These are phyloP conservation scores for Anthoceros angustus DNA, from an alignment of 225 moss, liverwort and hornwort genomes.

Conservation along the genomic window DNA sequence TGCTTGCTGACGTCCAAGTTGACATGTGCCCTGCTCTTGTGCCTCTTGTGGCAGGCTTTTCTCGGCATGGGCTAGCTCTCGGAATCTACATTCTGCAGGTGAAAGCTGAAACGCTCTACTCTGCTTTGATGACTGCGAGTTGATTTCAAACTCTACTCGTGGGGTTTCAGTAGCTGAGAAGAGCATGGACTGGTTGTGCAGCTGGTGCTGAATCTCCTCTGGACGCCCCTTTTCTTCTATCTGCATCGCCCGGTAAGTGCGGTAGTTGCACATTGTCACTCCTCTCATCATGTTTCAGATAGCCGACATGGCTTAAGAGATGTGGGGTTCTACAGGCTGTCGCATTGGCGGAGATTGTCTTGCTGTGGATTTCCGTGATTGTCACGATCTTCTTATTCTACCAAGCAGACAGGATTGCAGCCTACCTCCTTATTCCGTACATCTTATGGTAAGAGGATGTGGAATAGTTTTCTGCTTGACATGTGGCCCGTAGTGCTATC, in stretches of 20 bases:
- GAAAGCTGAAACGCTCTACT: not conserved
- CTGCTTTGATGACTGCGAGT: not conserved
- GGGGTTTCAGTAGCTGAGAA: too few relatives aligned
- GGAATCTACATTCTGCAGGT: conserved; percentile 63
- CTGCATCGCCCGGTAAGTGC: conserved; percentile 49
- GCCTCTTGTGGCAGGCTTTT: conserved; percentile 33
- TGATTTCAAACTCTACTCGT: too few relatives aligned
- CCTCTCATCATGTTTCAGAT: not conserved
- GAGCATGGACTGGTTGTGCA: conserved; percentile 13
- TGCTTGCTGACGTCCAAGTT: too few relatives aligned
- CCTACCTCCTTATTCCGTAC: conserved; percentile 66
- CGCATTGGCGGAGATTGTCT: conserved; percentile 46
- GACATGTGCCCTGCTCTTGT: not conserved
- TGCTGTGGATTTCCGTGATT: conserved; percentile 59
- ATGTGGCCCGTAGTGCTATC: too few relatives aligned
- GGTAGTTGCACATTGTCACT: not conserved
- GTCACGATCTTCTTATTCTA: conserved; percentile 66
- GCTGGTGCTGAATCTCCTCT: conserved; percentile 60
- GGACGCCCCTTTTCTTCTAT: conserved; percentile 72
- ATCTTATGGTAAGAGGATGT: conserved; percentile 44
- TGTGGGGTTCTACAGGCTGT: conserved; percentile 28
- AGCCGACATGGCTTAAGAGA: not conserved
- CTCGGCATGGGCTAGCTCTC: conserved; percentile 38
- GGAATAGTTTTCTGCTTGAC: too few relatives aligned
- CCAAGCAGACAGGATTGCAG: conserved; percentile 34